Evolutionary conservation across 2,329 filamentous ascomycete species (phyloP), one percentile per base, ranked within the genome.

Genomic region (Epichloe gansuensis): DNA sequence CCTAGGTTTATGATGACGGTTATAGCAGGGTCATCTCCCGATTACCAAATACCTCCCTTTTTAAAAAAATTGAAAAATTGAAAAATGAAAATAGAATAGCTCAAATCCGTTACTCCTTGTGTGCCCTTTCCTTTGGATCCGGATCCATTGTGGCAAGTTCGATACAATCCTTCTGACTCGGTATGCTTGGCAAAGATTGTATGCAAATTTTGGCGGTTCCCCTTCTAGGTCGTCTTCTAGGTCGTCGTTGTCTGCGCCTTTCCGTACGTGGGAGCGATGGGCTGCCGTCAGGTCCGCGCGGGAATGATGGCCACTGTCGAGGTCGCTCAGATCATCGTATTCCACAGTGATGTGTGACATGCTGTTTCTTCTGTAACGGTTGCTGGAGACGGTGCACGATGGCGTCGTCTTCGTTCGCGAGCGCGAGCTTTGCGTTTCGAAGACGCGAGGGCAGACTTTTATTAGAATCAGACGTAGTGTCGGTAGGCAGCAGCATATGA

Each of bases 401-500:
- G 50, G 11, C 9, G 34, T 47, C 38, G 28, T 17, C 8, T 28
- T 13, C 28, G 34, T 48, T 17, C 38, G 45, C 8, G 39, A 44
- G 15, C 42, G 31, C 8, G 52, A 50, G 8, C 9, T 37, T n/a
- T 46, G 13, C 11, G 46, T 53, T 12, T 46, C 46, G 42, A 46
- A 50, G 6, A 46, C 42, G 34, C 46, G 46, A 3, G 52, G 52
- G 7, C 3, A 51, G 11, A 48, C 23, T 17, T 49, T 48, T 4
- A 54, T n/a, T 5, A 64, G 54, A n/a, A 62, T 55, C 2, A 62
- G 54, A 9, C 62, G 60, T 4, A 62, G 44, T 11, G 60, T 53
- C 5, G 62, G 61, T 46, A 64, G 55, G 51, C 59, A 63, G 37
- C 57, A 55, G 46, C 61, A 63, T 21, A 63, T 61, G 50, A 64